Evolutionary conservation across 257 asterid genomes (phyloP), one percentile per base, ranked within the genome.

Genomic region (Sherardia arvensis): DNA sequence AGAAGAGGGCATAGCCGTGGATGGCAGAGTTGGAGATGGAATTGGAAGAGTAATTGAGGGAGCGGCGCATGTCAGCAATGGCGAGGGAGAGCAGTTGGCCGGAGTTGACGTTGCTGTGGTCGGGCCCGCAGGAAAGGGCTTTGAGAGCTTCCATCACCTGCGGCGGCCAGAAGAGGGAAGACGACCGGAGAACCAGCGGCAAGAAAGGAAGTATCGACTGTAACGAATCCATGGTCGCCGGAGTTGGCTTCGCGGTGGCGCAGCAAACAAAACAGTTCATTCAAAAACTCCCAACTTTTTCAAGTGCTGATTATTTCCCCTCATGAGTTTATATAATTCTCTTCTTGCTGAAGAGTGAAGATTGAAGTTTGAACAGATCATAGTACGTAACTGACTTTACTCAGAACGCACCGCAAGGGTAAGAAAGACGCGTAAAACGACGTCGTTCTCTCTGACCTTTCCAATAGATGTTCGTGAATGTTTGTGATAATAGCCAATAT

Each of bases 111-210:
- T 85, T 73, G 80, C 98, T 88, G 72, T 77, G 78, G 33, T 14
- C 66, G 17, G 98, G 95, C 17, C 98, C 98, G 12, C 62, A 70
- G 53, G 91, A 78, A 25, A 91, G 83, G n/a, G 85, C 74, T 68
- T 76, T 84, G 40, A 91, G 87, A n/a, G 94, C 85, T 70, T 79
- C 94, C 26, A 80, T 68, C 48, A 83, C 78, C 48, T 77, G 48
- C 40, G 90, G 82, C 36, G 90, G 88, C 98, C 95, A 88, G 66
- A 78, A 82, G 27, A 84, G 72, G 36, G 86, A 73, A 15, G 91
- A 82, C 7, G 96, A 79, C 18, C 85, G 85, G 53, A 73, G 76
- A 53, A 70, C 69, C 18, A 87, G 59, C 6, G 95, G 95, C 60
- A 89, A 67, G 57, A 60, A 86, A 5, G 96, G 84, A 47, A 79